Evolutionary conservation across 73 alveolate genomes (phyloP), one percentile per base, ranked within the genome.

Genomic region (Paramecium sonneborni): DNA sequence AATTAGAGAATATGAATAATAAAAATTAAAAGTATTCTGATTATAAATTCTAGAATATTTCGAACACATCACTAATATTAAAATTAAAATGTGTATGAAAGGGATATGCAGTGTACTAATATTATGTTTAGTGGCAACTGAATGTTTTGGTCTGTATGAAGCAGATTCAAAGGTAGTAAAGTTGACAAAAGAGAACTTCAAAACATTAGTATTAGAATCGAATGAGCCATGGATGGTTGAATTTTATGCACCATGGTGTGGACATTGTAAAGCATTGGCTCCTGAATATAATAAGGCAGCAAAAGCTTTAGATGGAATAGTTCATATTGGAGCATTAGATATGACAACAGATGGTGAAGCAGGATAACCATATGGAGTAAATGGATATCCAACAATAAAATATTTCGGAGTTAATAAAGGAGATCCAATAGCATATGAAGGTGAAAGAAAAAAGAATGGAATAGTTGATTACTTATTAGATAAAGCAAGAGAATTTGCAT

Each of bases 231-330:
- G 99, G 99, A 76, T 93, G 37, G 95, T 93, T 39, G 93, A 92
- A 85, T 93, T 92, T 38, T 93, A 76, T 91, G 96, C 96, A 44
- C 99, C 99, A 10, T 97, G 99, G 99, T 96, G 99, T 88, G 99
- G 99, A 43, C 99, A 98, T 82, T 98, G 99, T 91, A 91, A 97
- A 92, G 85, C 93, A 6, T 92, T 98, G 14, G 97, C 98, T 24
- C 99, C 99, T 1, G 98, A 97, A 21, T 97, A 96, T 95, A 98
- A 98, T 93, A 96, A 97, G 94, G 98, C 98, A 52, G 99, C 99
- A 12, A 90, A 95, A 70, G 96, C 97, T 12, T 91, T 95, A 28
- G 95, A 94, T 93, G 99, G 99, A 6, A 96, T 96, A 58, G 96
- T 95, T n/a, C 97, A 96, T 62, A 93, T 98, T 9, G 99, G 98